Conservation (phyloP, 805 yeast species). For the Pichia insulana region DNA sequence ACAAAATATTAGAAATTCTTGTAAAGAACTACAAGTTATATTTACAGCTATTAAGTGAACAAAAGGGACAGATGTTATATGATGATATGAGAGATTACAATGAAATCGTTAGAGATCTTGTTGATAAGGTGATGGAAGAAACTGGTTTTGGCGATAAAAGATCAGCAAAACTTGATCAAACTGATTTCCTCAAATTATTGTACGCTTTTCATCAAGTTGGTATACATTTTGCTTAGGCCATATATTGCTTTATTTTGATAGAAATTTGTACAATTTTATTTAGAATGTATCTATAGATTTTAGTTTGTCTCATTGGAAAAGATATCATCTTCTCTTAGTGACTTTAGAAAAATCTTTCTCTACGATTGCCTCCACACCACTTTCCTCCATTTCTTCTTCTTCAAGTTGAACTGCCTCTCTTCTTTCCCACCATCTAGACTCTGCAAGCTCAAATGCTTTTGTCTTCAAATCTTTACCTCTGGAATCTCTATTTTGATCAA, state of each 20-base stretch:
- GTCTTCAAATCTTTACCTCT: constrained; percentile 86
- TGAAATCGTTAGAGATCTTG: constrained; percentile 54
- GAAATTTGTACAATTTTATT: no score
- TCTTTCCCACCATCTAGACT: constrained; percentile 98
- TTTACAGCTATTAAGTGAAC: constrained; percentile 41
- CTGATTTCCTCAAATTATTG: constrained; percentile 77
- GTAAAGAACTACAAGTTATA: constrained; percentile 83
- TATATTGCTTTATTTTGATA: no score
- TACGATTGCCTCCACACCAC: constrained; percentile 82
- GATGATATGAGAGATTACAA: constrained; percentile 33
- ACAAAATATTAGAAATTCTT: constrained; percentile 68
- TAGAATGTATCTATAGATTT: no score
- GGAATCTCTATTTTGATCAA: constrained; percentile 73
- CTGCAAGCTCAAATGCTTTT: constrained; percentile 82
- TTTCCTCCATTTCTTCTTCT: constrained; percentile 87
- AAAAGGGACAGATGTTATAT: constrained; percentile 40
- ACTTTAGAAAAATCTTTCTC: constrained; percentile 51
- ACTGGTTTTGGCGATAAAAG: constrained; percentile 81
- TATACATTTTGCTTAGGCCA: constrained; percentile 74
- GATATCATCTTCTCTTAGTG: constrained; percentile 54
- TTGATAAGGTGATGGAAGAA: constrained; percentile 63
- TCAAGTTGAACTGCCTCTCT: constrained; percentile 83
- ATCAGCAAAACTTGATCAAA: constrained; percentile 91
- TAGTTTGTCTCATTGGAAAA: no score
- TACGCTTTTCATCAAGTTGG: constrained; percentile 97